Evolutionary conservation across 352 stramenopile species (phyloP).

Genomic region (Phytophthora syringae): DNA sequence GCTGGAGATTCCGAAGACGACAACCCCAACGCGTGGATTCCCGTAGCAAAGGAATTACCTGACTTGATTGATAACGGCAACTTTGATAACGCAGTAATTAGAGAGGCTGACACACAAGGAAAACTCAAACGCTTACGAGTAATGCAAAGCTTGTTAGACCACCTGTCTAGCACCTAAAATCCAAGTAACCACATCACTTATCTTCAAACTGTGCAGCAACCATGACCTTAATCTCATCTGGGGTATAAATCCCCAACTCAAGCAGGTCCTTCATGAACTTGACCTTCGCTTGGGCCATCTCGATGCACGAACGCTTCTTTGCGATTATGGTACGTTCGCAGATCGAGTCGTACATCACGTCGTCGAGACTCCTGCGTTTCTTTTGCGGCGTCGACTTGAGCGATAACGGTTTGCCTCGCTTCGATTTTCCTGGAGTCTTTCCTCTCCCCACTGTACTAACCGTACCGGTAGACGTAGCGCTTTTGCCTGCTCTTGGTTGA

Average conservation of each 20-base stretch:
- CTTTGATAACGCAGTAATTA: conserved; percentile 1
- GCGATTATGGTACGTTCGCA: conserved; percentile 3
- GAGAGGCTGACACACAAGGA: conserved; percentile 7
- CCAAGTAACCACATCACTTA: conserved; percentile 1
- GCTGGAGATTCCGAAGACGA: not conserved
- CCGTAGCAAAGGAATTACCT: conserved; percentile 1
- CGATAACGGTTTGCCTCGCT: not conserved
- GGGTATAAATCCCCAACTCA: no score
- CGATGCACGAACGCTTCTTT: conserved; percentile 5
- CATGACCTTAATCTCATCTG: no score
- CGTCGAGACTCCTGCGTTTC: conserved; percentile 2
- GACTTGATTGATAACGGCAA: conserved; percentile 8
- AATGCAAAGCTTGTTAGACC: not conserved
- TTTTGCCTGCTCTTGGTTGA: no score
- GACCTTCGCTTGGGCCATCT: not conserved
- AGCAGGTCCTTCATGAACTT: no score
- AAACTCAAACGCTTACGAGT: conserved; percentile 15
- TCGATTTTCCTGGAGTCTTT: not conserved
- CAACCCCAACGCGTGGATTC: conserved; percentile 8
- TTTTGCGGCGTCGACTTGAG: not conserved
- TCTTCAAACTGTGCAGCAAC: not conserved
- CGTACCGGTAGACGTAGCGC: no score
- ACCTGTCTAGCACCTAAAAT: conserved; percentile 5
- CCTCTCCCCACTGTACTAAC: no score
- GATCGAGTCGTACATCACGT: conserved; percentile 15